Evolutionary conservation across 805 yeast genomes (phyloP).

Genomic region (Kuraishia hungarica): DNA sequence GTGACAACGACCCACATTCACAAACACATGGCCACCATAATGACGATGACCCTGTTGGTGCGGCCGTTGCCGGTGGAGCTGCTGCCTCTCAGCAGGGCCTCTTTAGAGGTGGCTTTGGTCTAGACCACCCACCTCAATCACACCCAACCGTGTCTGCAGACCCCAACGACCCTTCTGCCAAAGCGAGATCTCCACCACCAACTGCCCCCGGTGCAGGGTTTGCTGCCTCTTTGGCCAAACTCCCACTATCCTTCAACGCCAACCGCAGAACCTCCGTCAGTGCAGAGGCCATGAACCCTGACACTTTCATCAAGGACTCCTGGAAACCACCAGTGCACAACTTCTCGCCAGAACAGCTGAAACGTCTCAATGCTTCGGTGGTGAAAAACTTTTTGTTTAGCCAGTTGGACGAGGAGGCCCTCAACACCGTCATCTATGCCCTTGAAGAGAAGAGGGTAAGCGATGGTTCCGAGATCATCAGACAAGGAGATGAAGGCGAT

Average conservation of each 20-base stretch:
- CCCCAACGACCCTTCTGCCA: conserved; percentile 9
- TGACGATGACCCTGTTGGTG: neutral
- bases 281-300: conserved; percentile 81
- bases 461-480: conserved; percentile 59
- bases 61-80: conserved; percentile 4
- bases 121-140: conserved; percentile 13
- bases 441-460: conserved; percentile 61
- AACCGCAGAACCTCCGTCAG: conserved; percentile 84
- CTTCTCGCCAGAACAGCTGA: conserved; percentile 53
- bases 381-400: conserved; percentile 79
- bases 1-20: conserved; percentile 57
- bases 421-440: conserved; percentile 75
- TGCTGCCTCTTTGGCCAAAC: conserved; percentile 21
- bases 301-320: conserved; percentile 51
- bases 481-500: conserved; percentile 94
- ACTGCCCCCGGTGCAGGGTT: conserved; percentile 16
- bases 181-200: conserved; percentile 12
- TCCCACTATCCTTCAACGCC: conserved; percentile 62
- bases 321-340: conserved; percentile 71
- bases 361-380: conserved; percentile 61
- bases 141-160: conserved; percentile 6
- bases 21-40: conserved; percentile 20
- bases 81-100: conserved; percentile 6
- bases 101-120: conserved; percentile 16
- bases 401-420: conserved; percentile 70